These are phyloP conservation scores for Trichoderma sp. DNA, from an alignment of 2,329 filamentous ascomycete species.

Conservation along the genomic window DNA sequence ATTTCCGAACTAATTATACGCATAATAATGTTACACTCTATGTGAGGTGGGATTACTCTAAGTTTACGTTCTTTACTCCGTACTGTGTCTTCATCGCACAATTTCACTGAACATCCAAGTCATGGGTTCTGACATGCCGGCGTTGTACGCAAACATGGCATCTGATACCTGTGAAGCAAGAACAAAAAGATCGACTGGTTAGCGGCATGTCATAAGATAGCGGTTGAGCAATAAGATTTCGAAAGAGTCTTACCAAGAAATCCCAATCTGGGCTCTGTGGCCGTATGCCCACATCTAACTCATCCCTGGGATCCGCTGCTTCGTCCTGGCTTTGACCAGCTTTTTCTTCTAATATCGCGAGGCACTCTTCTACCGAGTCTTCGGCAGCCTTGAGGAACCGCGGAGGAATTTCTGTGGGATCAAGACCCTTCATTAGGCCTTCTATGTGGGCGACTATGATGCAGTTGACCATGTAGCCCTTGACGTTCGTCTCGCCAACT, in stretches of 20 bases:
- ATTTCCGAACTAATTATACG: not conserved
- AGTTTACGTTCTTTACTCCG: not conserved
- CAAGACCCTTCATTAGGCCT: constrained; percentile 38
- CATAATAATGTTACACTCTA: not conserved
- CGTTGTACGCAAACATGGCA: constrained; percentile 9
- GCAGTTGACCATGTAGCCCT: constrained; percentile 46
- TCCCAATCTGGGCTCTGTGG: constrained; percentile 28
- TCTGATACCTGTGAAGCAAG: not conserved
- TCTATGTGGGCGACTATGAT: constrained; percentile 40
- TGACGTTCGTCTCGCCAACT: constrained; percentile 54
- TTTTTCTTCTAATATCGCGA: constrained; percentile 36
- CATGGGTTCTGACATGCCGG: constrained; percentile 4
- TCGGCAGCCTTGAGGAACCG: constrained; percentile 40
- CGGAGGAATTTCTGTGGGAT: constrained; percentile 34
- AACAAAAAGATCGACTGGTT: not conserved
- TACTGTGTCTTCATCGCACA: not conserved
- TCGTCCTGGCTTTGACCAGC: constrained; percentile 23
- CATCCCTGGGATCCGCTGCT: not conserved
- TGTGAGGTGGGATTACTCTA: not conserved
- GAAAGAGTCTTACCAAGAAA: constrained; percentile 24
- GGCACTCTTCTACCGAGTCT: constrained; percentile 34
- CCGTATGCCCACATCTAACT: not conserved
- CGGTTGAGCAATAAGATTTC: too few species aligned
- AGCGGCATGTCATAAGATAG: not conserved
- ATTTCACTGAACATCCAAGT: constrained; percentile 20